Percentiles rank a stretch among this genome's conserved stretches.
Conservation (phyloP, 352 stramenopile species). For the Phytophthora crassamura region DNA sequence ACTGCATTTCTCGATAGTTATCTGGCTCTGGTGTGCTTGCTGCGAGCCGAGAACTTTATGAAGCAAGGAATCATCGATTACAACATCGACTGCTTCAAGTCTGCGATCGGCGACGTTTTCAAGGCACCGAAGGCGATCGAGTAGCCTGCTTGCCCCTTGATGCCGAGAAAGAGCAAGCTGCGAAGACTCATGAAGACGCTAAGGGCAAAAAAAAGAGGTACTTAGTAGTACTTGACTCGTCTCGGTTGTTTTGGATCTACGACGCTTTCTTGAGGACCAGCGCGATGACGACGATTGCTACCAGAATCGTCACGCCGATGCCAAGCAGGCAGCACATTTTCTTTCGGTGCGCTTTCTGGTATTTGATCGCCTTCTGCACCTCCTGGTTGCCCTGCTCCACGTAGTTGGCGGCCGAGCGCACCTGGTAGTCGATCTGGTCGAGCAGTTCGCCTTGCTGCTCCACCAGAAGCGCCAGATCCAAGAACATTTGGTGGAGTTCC, state of each 20-base stretch:
- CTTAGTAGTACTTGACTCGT: slow-evolving; percentile 8
- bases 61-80: slow-evolving; percentile 99
- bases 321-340: slow-evolving; percentile 95
- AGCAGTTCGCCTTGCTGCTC: slow-evolving; percentile 98
- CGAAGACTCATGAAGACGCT: background rate
- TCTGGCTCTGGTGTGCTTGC: slow-evolving; percentile 98
- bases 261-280: slow-evolving; percentile 61
- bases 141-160: slow-evolving; percentile 21
- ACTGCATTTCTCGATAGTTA: slow-evolving; percentile 62
- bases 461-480: slow-evolving; percentile 97
- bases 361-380: slow-evolving; percentile 95
- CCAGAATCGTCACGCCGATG: slow-evolving; percentile 78
- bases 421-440: slow-evolving; percentile 98
- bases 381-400: slow-evolving; percentile 97
- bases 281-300: slow-evolving; percentile 81
- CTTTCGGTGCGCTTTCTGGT: slow-evolving; percentile 96
- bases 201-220: slow-evolving; percentile 16
- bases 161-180: background rate
- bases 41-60: slow-evolving; percentile 96
- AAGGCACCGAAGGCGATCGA: slow-evolving; percentile 68
- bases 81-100: slow-evolving; percentile 99
- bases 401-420: slow-evolving; percentile 94
- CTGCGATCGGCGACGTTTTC: slow-evolving; percentile 91
- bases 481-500: slow-evolving; percentile 99
- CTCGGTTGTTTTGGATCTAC: slow-evolving; percentile 7